These are phyloP conservation scores for Boletus pseudopeckii DNA, from an alignment of 768 basidiomycete genomes.

Conservation along the genomic window DNA sequence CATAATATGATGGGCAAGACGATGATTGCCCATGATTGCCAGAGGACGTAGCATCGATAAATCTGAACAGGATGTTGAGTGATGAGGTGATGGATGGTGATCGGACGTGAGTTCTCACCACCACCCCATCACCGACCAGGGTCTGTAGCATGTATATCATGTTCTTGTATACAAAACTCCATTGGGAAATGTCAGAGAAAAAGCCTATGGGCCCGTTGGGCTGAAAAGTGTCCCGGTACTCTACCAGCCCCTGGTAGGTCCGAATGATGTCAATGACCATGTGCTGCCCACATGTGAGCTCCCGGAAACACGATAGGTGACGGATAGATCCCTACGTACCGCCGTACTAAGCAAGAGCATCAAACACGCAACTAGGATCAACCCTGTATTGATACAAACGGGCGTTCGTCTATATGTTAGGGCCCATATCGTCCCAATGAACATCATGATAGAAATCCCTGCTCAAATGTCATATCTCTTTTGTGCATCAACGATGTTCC, in stretches of 20 bases:
- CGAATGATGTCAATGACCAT: constrained; percentile 19
- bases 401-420: constrained; percentile 7
- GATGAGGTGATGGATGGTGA: background rate
- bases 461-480: background rate
- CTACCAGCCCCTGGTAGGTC: constrained; percentile 21
- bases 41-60: constrained; percentile 28
- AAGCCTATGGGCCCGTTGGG: constrained; percentile 21
- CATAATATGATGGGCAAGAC: constrained; percentile 17
- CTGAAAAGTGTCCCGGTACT: constrained; percentile 4
- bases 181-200: constrained; percentile 25
- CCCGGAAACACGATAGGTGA: background rate
- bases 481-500: background rate
- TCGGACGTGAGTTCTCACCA: constrained; percentile 9
- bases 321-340: constrained; percentile 3
- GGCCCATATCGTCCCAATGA: constrained; percentile 25
- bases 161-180: constrained; percentile 30
- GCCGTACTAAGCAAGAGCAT: constrained; percentile 19
- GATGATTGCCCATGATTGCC: constrained; percentile 20
- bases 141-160: constrained; percentile 19
- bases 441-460: constrained; percentile 33
- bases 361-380: constrained; percentile 18
- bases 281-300: constrained; percentile 4
- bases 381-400: constrained; percentile 1
- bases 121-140: constrained; percentile 23
- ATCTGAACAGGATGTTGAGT: constrained; percentile 11